Conservation (phyloP, 768 basidiomycete genomes). For the Suillus placidus region DNA sequence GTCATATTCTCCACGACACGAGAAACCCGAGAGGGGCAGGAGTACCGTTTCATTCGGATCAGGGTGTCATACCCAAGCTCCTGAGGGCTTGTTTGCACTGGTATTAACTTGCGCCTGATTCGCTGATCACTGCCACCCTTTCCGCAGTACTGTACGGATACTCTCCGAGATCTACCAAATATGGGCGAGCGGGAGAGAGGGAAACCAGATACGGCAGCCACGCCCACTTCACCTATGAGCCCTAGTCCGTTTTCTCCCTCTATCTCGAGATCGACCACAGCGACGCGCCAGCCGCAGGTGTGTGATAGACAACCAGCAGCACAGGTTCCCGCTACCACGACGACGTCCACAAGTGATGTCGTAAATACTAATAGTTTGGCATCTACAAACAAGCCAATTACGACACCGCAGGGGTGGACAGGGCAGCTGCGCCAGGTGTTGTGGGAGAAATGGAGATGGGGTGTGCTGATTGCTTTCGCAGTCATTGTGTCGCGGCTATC, state of each 20-base stretch:
- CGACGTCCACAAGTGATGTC: conserved; percentile 16
- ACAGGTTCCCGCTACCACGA: conserved; percentile 14
- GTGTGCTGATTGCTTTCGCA: conserved; percentile 74
- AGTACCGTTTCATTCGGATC: conserved; percentile 22
- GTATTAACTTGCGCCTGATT: conserved; percentile 16
- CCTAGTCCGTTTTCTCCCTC: conserved; percentile 20
- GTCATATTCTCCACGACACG: conserved; percentile 13
- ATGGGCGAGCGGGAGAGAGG: conserved; percentile 86
- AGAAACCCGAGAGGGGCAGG: conserved; percentile 23
- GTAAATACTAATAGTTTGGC: conserved; percentile 18
- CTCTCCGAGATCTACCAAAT: conserved; percentile 79
- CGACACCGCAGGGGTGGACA: conserved; percentile 53
- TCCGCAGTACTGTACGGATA: conserved; percentile 67
- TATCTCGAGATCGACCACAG: conserved; percentile 22
- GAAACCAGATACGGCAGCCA: conserved; percentile 37
- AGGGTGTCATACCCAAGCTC: conserved; percentile 9
- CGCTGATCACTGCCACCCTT: conserved; percentile 23
- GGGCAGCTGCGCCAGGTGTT: conserved; percentile 65
- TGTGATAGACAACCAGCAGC: conserved; percentile 24
- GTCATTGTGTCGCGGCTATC: conserved; percentile 79
- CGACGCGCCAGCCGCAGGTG: conserved; percentile 25
- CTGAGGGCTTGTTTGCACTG: conserved; percentile 22
- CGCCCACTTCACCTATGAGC: conserved; percentile 26
- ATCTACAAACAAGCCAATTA: conserved; percentile 31
- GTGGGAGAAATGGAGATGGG: conserved; percentile 88